phyloP scores from a whole-genome alignment of 306 rosid genomes.

The Astragalus glycyphyllos region DNA sequence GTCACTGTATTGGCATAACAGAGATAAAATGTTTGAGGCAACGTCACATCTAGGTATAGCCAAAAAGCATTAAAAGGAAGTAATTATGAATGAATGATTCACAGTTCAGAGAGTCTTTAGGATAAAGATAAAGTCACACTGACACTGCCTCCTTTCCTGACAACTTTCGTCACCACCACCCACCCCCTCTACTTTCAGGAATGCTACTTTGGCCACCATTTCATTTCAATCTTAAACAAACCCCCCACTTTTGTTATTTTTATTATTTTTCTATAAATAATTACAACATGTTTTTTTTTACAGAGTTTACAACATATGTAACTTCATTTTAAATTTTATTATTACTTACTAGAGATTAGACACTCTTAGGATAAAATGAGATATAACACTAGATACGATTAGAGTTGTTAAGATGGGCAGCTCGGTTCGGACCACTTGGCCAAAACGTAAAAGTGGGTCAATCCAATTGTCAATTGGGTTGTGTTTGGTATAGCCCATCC shows the following conservation, averaged over 20 bases:
- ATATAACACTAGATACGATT: no score
- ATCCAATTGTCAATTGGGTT: no score
- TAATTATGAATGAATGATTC: conserved; percentile 91
- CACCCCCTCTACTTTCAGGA: conserved; percentile 39
- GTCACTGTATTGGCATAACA: conserved; percentile 47
- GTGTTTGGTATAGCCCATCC: no score
- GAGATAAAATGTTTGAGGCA: conserved; percentile 58
- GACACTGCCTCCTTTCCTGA: conserved; percentile 49
- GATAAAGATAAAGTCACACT: conserved; percentile 63
- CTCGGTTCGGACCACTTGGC: no score
- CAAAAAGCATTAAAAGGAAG: conserved; percentile 60
- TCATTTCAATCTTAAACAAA: conserved; percentile 20
- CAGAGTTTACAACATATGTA: no score
- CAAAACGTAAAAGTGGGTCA: no score
- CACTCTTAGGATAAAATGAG: no score
- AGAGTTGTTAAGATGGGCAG: no score
- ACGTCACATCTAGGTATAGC: conserved; percentile 61
- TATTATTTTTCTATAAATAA: no score
- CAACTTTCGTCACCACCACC: conserved; percentile 39
- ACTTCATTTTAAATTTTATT: no score
- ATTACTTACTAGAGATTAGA: no score
- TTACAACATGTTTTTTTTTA: no score
- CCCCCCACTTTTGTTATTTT: background rate
- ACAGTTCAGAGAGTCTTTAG: conserved; percentile 64
- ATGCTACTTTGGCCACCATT: conserved; percentile 16